Base-by-base conservation (phyloP, 345 rosid species). In the Draba incana region DNA sequence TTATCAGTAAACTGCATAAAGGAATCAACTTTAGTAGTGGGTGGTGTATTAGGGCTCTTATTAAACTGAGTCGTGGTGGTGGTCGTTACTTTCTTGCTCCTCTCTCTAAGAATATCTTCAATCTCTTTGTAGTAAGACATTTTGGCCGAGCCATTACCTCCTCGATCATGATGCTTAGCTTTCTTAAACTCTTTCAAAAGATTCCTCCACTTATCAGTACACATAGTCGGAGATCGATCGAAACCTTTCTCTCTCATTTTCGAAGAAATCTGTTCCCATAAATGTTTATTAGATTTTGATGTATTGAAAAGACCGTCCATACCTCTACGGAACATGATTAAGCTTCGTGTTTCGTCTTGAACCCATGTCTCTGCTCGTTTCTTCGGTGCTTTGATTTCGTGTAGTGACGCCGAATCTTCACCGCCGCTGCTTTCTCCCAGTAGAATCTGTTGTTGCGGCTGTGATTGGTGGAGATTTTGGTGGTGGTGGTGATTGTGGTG, bases 321-420 rank as follows among this genome's bases (percentile, higher is more conserved):
- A 64, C 93, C 93, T 35, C 97, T 76, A 50, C 99, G 82, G 7
- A 89, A 60, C 38, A 76, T 85, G 58, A 95, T 92, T 51, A 95
- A 69, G 84, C 78, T 79, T 47, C 98, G 89, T 8, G 98, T 95
- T 63, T 95, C 99, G 66, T 92, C 98, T 69, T 89, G 98, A 2
- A 92, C 92, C 99, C 99, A 95, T 9, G 99, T 95, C 86, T 95
- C 99, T 4, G 99, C 98, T 43, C 99, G 82, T 79, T 92, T 92
- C 82, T 95, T 95, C 0, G 99, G 99, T 3, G 89, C 90, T 78
- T 84, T 91, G 20, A 88, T 76, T 67, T 91, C 99, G 48, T 80
- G 95, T 33, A 1, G 20, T 20, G 20, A 20, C 1, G 20, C 20
- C 1, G 37, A 33, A 71, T 79, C 86, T 33, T 84, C 96, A 57